A percentile compares a stretch with the other conserved stretches of the same genome.
These are phyloP conservation scores for Corymbia citriodora DNA, from an alignment of 441 rosid species.

Conservation along the genomic window DNA sequence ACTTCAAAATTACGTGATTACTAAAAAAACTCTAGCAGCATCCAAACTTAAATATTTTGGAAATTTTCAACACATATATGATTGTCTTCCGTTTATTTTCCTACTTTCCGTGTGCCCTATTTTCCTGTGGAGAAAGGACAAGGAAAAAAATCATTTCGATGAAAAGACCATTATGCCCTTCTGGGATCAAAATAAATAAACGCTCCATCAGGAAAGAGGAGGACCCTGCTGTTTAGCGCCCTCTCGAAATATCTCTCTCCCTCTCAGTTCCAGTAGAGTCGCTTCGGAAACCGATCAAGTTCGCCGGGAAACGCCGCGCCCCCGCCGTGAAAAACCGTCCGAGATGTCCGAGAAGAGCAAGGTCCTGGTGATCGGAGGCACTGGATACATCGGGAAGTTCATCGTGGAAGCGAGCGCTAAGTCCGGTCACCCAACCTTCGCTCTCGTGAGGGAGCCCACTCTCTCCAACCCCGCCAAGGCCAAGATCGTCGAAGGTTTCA, in stretches of 20 bases:
- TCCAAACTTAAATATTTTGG: background rate
- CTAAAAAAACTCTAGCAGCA: background rate
- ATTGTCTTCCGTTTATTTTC: background rate
- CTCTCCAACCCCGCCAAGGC: constrained; percentile 3
- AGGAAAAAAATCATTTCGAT: background rate
- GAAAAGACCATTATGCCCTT: too few relatives aligned
- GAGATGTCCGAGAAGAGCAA: constrained; percentile 21
- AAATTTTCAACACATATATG: background rate
- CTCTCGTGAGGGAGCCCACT: constrained; percentile 32
- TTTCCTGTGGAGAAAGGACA: background rate
- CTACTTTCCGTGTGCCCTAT: background rate
- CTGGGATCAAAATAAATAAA: too few relatives aligned
- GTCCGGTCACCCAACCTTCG: constrained; percentile 39
- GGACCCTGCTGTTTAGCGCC: background rate
- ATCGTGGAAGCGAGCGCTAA: constrained; percentile 41
- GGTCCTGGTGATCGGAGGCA: constrained; percentile 34
- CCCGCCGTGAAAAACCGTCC: background rate
- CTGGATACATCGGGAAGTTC: constrained; percentile 39
- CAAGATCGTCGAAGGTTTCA: constrained; percentile 13
- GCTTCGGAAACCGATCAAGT: background rate
- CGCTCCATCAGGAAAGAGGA: accelerated
- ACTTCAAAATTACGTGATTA: background rate
- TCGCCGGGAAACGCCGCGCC: background rate
- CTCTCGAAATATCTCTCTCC: background rate
- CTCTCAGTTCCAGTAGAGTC: background rate